phyloP scores from a whole-genome alignment of 345 rosid species.

The Aquilaria yunnanensis region DNA sequence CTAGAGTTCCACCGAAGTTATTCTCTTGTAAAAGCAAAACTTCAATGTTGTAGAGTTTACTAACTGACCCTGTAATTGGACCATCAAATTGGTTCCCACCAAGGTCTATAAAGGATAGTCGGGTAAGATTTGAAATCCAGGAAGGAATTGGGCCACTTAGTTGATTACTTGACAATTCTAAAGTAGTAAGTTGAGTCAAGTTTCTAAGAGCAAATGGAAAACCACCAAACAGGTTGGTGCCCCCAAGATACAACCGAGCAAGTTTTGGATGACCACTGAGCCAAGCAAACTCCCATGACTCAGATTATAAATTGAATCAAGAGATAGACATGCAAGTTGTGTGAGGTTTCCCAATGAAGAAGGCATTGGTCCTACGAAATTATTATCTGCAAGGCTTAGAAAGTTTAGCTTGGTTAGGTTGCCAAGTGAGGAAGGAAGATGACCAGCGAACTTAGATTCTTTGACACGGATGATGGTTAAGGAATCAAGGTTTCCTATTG shows the following conservation, averaged over 20 bases:
- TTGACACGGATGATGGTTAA: neutral
- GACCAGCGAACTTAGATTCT: neutral
- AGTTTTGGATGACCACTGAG: too few species aligned
- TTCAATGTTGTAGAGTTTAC: neutral
- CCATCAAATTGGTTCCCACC: constrained; percentile 11
- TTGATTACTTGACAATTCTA: neutral
- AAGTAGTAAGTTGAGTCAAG: neutral
- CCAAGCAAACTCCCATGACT: neutral
- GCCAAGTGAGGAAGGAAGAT: constrained; percentile 5
- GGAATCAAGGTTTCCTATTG: neutral
- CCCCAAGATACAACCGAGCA: too few species aligned
- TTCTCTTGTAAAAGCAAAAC: too few species aligned
- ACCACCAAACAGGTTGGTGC: neutral
- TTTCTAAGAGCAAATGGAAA: constrained; percentile 15
- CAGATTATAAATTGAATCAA: neutral
- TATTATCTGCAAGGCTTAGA: neutral
- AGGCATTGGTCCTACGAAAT: neutral
- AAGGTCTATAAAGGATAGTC: neutral
- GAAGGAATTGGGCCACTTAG: constrained; percentile 21
- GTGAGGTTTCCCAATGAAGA: too few species aligned
- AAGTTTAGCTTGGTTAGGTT: neutral
- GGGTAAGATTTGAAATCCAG: neutral
- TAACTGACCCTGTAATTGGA: constrained; percentile 13
- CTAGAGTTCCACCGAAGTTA: too few species aligned
- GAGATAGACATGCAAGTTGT: too few species aligned